Evolutionary conservation across 441 rosid genomes (phyloP).

Genomic region (Flueggea neowawraea): DNA sequence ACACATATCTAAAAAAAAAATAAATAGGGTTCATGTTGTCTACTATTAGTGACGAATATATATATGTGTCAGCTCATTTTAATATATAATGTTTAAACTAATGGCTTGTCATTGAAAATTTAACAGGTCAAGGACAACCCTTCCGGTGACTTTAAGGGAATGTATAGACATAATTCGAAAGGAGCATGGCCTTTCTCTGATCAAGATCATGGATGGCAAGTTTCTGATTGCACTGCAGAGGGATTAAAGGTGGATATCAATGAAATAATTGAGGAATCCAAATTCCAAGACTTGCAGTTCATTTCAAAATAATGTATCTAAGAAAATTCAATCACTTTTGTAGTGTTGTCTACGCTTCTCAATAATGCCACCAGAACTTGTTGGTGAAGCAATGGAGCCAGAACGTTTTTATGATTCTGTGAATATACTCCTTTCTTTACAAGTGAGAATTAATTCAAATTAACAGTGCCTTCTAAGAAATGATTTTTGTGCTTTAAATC

Average conservation of each 20-base stretch:
- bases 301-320: background rate
- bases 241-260: slow-evolving; percentile 20
- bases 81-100: too few species aligned
- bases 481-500: background rate
- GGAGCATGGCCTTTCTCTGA: slow-evolving; percentile 24
- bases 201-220: slow-evolving; percentile 22
- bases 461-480: background rate
- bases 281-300: background rate
- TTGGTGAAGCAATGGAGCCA: slow-evolving; percentile 33
- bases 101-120: slow-evolving; percentile 7
- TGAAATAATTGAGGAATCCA: background rate
- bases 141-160: slow-evolving; percentile 15
- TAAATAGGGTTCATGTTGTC: too few species aligned
- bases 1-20: too few species aligned
- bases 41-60: background rate
- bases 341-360: slow-evolving; percentile 41
- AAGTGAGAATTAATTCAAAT: slow-evolving; percentile 26
- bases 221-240: slow-evolving; percentile 27
- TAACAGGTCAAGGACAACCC: slow-evolving; percentile 24
- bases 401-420: slow-evolving; percentile 37
- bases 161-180: slow-evolving; percentile 18
- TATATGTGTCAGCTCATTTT: background rate
- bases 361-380: slow-evolving; percentile 40
- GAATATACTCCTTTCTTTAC: slow-evolving; percentile 39
- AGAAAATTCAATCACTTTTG: background rate